phyloP scores from a whole-genome alignment of 2,329 filamentous ascomycete genomes.

The Paraphaeosphaeria minitans region DNA sequence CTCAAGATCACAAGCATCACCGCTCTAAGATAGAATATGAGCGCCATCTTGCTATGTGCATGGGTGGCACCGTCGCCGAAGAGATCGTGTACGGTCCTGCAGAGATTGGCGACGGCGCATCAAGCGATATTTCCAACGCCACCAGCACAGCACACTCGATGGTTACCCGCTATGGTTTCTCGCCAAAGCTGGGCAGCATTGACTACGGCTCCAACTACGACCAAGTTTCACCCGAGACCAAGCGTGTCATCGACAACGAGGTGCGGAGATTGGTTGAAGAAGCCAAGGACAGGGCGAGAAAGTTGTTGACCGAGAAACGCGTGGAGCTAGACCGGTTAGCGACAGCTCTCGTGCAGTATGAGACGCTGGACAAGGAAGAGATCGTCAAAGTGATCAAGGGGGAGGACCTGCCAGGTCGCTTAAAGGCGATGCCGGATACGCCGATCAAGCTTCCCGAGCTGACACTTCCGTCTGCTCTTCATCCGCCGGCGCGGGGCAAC shows the following conservation, averaged over 20 bases:
- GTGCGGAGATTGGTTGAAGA: conserved; percentile 85
- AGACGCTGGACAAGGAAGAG: conserved; percentile 86
- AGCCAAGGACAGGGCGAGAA: conserved; percentile 73
- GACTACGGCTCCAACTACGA: conserved; percentile 84
- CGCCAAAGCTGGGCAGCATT: conserved; percentile 82
- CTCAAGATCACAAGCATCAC: conserved; percentile 78
- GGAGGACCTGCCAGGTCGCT: conserved; percentile 75
- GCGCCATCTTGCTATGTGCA: conserved; percentile 76
- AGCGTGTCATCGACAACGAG: conserved; percentile 83
- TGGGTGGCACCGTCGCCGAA: conserved; percentile 88
- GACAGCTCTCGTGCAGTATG: conserved; percentile 89
- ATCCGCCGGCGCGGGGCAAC: conserved; percentile 26
- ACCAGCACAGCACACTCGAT: conserved; percentile 84
- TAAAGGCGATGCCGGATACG: conserved; percentile 61
- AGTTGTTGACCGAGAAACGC: conserved; percentile 74
- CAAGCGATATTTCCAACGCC: conserved; percentile 79
- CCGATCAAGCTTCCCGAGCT: conserved; percentile 71
- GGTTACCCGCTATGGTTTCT: conserved; percentile 91
- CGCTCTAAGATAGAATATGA: conserved; percentile 84
- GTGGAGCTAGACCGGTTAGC: conserved; percentile 87
- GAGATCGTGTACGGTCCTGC: conserved; percentile 92
- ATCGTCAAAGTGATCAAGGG: conserved; percentile 89
- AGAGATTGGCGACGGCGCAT: conserved; percentile 87
- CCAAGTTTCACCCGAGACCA: conserved; percentile 82
- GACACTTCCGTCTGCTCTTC: conserved; percentile 23